Base-by-base conservation (phyloP, 1,139 yeast species). In the Nakaseomyces sp. region DNA sequence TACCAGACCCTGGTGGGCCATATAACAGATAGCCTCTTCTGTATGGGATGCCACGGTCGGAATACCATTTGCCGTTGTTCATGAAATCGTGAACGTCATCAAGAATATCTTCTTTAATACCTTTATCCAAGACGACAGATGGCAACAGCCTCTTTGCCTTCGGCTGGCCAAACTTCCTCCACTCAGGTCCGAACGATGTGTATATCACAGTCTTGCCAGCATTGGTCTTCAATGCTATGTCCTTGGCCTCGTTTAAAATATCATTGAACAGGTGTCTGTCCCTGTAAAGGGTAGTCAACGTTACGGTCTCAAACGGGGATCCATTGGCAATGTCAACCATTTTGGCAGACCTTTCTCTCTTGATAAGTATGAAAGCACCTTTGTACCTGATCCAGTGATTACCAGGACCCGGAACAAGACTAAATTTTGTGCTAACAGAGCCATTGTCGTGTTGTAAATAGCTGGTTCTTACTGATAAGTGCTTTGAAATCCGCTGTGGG, bases 1-100 rank as follows among this genome's bases (percentile, higher is more conserved):
- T 91, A 45, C 99, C 99, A 52, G 93, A 81, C 0, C 99, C 99
- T 0, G 99, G 99, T 0, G 99, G 98, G 0, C 99, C 99, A 64
- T 86, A 89, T 29, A 91, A 68, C 43, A 91, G 70, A 60, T 91
- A 91, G 0, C 99, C 99, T 56, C 99, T 73, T 63, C 99, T 76
- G 60, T 91, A 91, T 1, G 99, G 99, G 47, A 93, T 91, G 13
- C 99, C 99, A 51, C 99, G 71, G 50, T 85, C 86, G 53, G 86
- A 85, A 61, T 91, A 93, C 98, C 99, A 91, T 47, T 77, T 73
- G 1, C 96, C 93, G 52, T 87, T 79, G 16, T 61, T 56, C 58
- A 91, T 69, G 58, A 91, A 91, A 61, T 88, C 96, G 43, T 71
- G 68, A 2, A 91, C 89, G 57, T 91, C 99, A 1, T 60, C 58